Evolutionary conservation across 2,329 filamentous ascomycete genomes (phyloP), one percentile per base, ranked within the genome.

Genomic region (Passalora sequoiae): DNA sequence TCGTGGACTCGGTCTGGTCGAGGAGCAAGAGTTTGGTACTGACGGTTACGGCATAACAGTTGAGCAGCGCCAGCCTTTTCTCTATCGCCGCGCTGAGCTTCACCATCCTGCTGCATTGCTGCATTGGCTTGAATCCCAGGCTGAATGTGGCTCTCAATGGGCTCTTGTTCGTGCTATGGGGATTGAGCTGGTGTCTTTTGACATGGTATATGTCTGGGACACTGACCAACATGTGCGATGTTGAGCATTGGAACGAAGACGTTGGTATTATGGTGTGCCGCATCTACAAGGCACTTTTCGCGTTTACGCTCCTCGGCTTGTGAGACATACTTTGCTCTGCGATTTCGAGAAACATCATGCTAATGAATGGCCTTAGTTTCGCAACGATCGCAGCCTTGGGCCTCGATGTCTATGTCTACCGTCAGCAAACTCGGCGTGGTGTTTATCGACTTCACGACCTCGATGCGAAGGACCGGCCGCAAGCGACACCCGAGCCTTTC

Each of bases 261-360:
- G 68, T 69, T 2, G 78, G 77, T 3, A 70, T 80, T 42, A 69
- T 70, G 60, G 69, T 81, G 35, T 81, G 77, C 57, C 63, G 73
- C 40, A 65, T 70, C 44, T 81, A 80, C 69, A 81, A 81, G 61
- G 70, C 74, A 8, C 63, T 80, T n/a, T 80, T 78, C 61, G 64
- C 71, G 22, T 81, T 81, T 58, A 67, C 70, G 4, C 54, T 76
- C 20, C 49, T 74, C 21, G 75, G 73, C 15, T 48, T 69, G 58
- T 69, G 51, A 43, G 64, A n/a, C n/a, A n/a, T n/a, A n/a, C n/a
- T n/a, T n/a, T n/a, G n/a, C n/a, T n/a, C n/a, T n/a, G n/a, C n/a
- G n/a, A n/a, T n/a, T n/a, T n/a, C n/a, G n/a, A n/a, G n/a, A n/a
- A n/a, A n/a, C n/a, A n/a, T n/a, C n/a, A n/a, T n/a, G n/a, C n/a